Percentiles rank a stretch among this genome's conserved stretches.
Evolutionary conservation across 1,284 basidiomycete genomes (phyloP).

Genomic region (Phlebopus sp.): DNA sequence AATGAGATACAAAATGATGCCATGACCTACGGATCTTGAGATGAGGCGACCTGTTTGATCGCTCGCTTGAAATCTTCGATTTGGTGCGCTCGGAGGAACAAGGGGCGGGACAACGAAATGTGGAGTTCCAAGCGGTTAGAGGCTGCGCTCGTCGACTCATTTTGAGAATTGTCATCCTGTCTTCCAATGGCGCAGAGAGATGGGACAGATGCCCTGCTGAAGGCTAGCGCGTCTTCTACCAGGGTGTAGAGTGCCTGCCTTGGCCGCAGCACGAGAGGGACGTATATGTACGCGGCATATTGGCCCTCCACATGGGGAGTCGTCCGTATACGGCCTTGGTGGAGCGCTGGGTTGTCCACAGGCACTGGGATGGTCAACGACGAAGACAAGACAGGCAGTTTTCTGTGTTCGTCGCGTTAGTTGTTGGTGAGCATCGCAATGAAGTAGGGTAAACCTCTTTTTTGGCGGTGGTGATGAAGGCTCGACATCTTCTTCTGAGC

Average conservation of each 20-base stretch:
- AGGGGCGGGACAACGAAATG: constrained; percentile 72
- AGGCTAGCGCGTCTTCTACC: constrained; percentile 45
- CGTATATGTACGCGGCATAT: constrained; percentile 72
- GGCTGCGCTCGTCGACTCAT: constrained; percentile 2
- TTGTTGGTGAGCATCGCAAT: background rate
- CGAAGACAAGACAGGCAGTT: constrained; percentile 56
- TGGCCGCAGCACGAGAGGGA: constrained; percentile 50
- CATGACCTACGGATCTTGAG: constrained; percentile 46
- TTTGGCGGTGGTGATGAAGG: constrained; percentile 12
- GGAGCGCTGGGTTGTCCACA: constrained; percentile 62
- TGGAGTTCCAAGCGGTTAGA: constrained; percentile 47
- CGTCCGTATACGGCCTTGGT: constrained; percentile 76
- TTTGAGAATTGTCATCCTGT: constrained; percentile 4
- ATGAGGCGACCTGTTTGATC: constrained; percentile 47
- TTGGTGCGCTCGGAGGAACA: constrained; percentile 76
- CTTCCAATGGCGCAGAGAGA: constrained; percentile 46
- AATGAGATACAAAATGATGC: constrained; percentile 6
- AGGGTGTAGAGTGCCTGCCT: constrained; percentile 43
- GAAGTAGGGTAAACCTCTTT: constrained; percentile 23
- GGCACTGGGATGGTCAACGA: constrained; percentile 46
- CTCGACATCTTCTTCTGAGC: constrained; percentile 34
- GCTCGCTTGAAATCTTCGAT: constrained; percentile 62
- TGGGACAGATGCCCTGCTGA: constrained; percentile 44
- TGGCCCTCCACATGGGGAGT: constrained; percentile 78
- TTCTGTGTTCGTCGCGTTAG: constrained; percentile 38